Conservation (phyloP, 768 basidiomycete species). For the Lyophyllum atratum region DNA sequence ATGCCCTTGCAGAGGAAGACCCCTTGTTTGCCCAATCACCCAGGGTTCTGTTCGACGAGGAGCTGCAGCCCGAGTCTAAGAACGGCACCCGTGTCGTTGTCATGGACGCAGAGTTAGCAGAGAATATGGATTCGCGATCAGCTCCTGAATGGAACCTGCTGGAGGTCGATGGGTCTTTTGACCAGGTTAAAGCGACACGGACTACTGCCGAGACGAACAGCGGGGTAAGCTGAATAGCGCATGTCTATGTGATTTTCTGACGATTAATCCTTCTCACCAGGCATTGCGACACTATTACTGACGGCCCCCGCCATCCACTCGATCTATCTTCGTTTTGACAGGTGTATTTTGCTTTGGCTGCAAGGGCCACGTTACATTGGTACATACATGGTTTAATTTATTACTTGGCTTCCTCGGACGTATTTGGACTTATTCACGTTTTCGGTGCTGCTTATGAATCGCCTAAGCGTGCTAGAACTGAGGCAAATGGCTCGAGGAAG, state of each 20-base stretch:
- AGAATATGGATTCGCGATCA: background rate
- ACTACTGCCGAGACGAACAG: background rate
- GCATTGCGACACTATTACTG: background rate
- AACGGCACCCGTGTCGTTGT: background rate
- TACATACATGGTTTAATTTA: background rate
- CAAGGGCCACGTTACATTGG: no score
- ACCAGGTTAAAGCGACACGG: background rate
- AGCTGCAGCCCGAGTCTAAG: background rate
- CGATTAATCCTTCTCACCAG: background rate
- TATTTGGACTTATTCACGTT: no score
- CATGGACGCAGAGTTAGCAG: background rate
- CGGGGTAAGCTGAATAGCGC: background rate
- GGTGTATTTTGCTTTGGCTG: no score
- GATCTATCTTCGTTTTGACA: background rate
- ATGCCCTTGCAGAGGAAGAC: constrained; percentile 24
- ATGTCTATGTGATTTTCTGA: background rate
- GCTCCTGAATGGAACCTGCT: background rate
- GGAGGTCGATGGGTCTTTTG: background rate
- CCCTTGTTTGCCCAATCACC: constrained; percentile 12
- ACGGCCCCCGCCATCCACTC: background rate
- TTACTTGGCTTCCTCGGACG: background rate
- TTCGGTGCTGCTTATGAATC: no score
- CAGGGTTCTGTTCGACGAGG: constrained; percentile 8
- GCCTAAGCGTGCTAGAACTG: no score
- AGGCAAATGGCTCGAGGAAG: no score